Conservation (phyloP, 495 filamentous ascomycete genomes). For the Neurospora sp. region DNA sequence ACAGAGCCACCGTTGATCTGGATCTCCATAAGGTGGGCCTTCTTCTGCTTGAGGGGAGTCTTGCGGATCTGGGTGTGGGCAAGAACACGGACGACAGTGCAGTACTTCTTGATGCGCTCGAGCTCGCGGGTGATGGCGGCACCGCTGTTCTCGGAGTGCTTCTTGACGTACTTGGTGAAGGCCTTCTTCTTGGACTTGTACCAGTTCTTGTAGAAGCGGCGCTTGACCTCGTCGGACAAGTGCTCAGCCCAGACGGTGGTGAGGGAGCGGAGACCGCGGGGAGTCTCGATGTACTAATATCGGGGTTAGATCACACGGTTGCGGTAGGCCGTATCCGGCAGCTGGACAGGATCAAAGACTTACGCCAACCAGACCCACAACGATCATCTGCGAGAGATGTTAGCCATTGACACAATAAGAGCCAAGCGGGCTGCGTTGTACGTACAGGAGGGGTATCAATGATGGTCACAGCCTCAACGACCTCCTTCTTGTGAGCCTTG, state of each 20-base stretch:
- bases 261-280: slow-evolving; percentile 97
- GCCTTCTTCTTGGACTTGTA: slow-evolving; percentile 99
- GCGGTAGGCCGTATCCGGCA: slow-evolving; percentile 6
- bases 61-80: slow-evolving; percentile 99
- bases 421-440: slow-evolving; percentile 56
- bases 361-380: slow-evolving; percentile 91
- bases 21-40: slow-evolving; percentile 99
- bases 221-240: slow-evolving; percentile 94
- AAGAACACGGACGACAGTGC: slow-evolving; percentile 97
- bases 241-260: slow-evolving; percentile 99
- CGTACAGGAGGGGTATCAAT: slow-evolving; percentile 99
- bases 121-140: slow-evolving; percentile 89
- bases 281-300: slow-evolving; percentile 86
- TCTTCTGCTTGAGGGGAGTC: slow-evolving; percentile 99
- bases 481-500: slow-evolving; percentile 99
- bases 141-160: slow-evolving; percentile 87
- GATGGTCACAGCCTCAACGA: slow-evolving; percentile 97
- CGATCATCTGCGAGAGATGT: slow-evolving; percentile 76
- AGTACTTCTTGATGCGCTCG: slow-evolving; percentile 99
- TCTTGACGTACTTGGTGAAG: slow-evolving; percentile 99
- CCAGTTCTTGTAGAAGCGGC: slow-evolving; percentile 99
- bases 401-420: slow-evolving; percentile 46
- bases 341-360: slow-evolving; percentile 24
- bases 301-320: slow-evolving; percentile 11
- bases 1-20: slow-evolving; percentile 97